These are phyloP conservation scores for Scortechinia acanthostroma DNA, from an alignment of 2,329 filamentous ascomycete species.

Conservation along the genomic window DNA sequence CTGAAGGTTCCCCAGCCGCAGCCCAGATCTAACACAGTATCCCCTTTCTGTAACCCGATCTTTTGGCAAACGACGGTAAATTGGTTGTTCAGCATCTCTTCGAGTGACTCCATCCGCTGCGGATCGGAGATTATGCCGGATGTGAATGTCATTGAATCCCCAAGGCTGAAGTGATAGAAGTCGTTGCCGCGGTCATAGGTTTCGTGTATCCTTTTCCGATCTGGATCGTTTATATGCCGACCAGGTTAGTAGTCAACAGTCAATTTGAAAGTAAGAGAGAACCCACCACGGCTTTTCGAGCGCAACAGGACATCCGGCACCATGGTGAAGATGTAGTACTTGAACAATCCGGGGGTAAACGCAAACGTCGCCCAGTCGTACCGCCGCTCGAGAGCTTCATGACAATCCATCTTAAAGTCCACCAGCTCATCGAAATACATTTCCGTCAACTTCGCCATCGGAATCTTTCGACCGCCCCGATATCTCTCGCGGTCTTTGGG, in stretches of 20 bases:
- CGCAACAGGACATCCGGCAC: slow-evolving; percentile 88
- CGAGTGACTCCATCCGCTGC: slow-evolving; percentile 79
- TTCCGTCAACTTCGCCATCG: slow-evolving; percentile 90
- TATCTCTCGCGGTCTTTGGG: slow-evolving; percentile 57
- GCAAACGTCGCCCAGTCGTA: slow-evolving; percentile 96
- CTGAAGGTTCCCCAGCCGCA: slow-evolving; percentile 97
- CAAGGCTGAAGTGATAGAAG: slow-evolving; percentile 97
- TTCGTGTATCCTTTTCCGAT: slow-evolving; percentile 94
- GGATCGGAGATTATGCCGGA: slow-evolving; percentile 87
- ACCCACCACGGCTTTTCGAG: slow-evolving; percentile 74
- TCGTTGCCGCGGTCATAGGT: slow-evolving; percentile 98
- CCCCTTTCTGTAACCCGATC: slow-evolving; percentile 74
- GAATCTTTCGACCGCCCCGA: slow-evolving; percentile 72
- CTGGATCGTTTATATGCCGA: slow-evolving; percentile 31
- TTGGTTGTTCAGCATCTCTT: slow-evolving; percentile 97
- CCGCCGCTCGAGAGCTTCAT: slow-evolving; percentile 85
- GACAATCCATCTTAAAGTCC: slow-evolving; percentile 86
- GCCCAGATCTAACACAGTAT: slow-evolving; percentile 85
- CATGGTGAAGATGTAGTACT: slow-evolving; percentile 81
- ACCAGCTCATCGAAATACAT: slow-evolving; percentile 96
- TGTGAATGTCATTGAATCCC: slow-evolving; percentile 97
- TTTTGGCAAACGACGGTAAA: slow-evolving; percentile 91
- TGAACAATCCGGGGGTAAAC: slow-evolving; percentile 80
- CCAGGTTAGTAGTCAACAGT: slow-evolving; percentile 6
- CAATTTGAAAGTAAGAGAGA: neutral